phyloP scores from a whole-genome alignment of 2,329 filamentous ascomycete species.

The Arthrobotrys entomopaga region DNA sequence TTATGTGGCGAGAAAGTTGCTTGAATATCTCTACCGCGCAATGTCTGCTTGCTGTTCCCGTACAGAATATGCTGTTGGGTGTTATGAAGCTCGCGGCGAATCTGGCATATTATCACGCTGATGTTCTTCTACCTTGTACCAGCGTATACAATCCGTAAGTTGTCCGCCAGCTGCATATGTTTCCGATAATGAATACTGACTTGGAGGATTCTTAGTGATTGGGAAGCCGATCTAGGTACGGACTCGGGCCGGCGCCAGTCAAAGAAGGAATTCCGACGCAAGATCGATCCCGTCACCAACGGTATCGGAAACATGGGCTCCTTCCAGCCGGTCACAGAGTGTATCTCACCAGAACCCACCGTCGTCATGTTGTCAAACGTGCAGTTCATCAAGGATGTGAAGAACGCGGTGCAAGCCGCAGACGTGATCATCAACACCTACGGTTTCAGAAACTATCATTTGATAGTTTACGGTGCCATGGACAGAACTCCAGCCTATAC shows the following conservation, averaged over 20 bases:
- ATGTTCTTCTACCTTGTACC: conserved; percentile 69
- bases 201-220: conserved; percentile 62
- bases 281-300: conserved; percentile 74
- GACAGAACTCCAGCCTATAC: conserved; percentile 72
- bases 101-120: conserved; percentile 68
- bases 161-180: background rate
- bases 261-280: conserved; percentile 69
- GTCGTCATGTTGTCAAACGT: conserved; percentile 74
- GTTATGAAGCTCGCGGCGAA: conserved; percentile 66
- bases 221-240: conserved; percentile 72
- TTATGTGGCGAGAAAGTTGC: conserved; percentile 70
- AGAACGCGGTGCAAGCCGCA: conserved; percentile 71
- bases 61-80: conserved; percentile 65
- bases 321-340: conserved; percentile 70
- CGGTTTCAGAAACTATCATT: conserved; percentile 73
- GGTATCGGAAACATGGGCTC: conserved; percentile 73
- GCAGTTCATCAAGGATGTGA: conserved; percentile 72
- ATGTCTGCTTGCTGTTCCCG: conserved; percentile 66
- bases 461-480: conserved; percentile 72
- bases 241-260: conserved; percentile 69
- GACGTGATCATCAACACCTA: conserved; percentile 74
- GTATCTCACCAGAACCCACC: conserved; percentile 70
- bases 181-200: background rate
- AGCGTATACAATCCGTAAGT: conserved; percentile 70
- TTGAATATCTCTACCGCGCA: conserved; percentile 66